Conservation (phyloP, 257 asterid genomes). For the Perilla frutescens region DNA sequence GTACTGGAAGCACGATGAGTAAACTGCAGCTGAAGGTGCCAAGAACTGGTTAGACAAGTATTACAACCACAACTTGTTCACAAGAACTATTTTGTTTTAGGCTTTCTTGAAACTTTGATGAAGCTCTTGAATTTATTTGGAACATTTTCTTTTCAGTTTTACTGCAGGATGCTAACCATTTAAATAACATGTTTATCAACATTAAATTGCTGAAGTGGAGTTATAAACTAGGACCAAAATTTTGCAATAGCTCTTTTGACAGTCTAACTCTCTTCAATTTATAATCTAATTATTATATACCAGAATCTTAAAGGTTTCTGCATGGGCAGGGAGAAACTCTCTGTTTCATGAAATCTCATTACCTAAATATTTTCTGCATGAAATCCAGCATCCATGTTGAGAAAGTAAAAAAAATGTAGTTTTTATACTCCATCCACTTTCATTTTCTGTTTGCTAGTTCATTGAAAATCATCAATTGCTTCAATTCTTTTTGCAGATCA, state of each 20-base stretch:
- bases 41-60: slow-evolving; percentile 28
- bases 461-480: not conserved
- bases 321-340: too few species aligned
- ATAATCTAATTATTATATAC: too few species aligned
- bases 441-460: slow-evolving; percentile 5
- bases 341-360: not conserved
- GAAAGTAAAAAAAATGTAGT: too few species aligned
- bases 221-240: not conserved
- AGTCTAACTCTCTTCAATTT: too few species aligned
- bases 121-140: not conserved
- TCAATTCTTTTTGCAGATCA: not conserved
- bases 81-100: not conserved
- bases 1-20: slow-evolving; percentile 53
- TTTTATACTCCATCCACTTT: slow-evolving; percentile 7
- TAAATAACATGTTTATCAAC: not conserved
- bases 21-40: slow-evolving; percentile 72
- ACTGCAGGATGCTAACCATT: too few species aligned
- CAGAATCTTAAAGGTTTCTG: too few species aligned
- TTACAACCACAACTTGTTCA: not conserved
- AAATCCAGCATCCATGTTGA: too few species aligned
- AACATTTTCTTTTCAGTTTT: not conserved
- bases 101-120: not conserved
- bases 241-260: too few species aligned
- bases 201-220: slow-evolving; percentile 5
- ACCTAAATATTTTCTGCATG: not conserved